phyloP scores from a whole-genome alignment of 768 basidiomycete genomes.

The Mycena rebaudengoi region DNA sequence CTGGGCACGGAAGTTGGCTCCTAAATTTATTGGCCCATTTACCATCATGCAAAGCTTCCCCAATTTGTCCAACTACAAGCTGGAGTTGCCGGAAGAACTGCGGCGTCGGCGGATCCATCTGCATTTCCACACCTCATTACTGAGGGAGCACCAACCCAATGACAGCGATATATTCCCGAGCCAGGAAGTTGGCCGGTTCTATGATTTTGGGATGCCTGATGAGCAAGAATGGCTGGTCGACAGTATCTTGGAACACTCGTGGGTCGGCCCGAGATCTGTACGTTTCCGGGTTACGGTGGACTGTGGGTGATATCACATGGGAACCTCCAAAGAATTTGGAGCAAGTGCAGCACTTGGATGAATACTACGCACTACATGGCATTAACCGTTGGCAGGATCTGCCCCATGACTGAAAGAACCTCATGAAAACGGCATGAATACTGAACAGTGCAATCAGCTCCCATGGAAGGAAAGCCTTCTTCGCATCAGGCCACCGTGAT shows the following conservation, averaged over 20 bases:
- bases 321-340: conserved; percentile 29
- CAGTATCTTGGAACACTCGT: conserved; percentile 38
- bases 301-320: conserved; percentile 43
- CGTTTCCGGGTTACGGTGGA: conserved; percentile 42
- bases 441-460: too few relatives aligned
- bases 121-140: conserved; percentile 43
- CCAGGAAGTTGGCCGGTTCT: conserved; percentile 34
- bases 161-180: conserved; percentile 47
- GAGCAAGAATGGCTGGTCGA: conserved; percentile 50
- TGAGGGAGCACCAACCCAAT: conserved; percentile 37
- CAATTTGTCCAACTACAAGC: conserved; percentile 34
- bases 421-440: too few relatives aligned
- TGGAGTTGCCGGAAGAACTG: conserved; percentile 38
- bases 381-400: conserved; percentile 18
- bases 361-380: conserved; percentile 38
- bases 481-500: too few relatives aligned
- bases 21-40: conserved; percentile 50
- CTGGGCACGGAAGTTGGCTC: too few relatives aligned
- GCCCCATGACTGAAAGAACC: too few relatives aligned
- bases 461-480: too few relatives aligned
- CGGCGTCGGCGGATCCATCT: conserved; percentile 37
- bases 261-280: conserved; percentile 16
- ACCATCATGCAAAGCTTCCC: conserved; percentile 28
- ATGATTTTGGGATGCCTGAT: conserved; percentile 43
- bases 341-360: conserved; percentile 36